Conservation (phyloP, 768 basidiomycete species). For the Termitomyces sp. region DNA sequence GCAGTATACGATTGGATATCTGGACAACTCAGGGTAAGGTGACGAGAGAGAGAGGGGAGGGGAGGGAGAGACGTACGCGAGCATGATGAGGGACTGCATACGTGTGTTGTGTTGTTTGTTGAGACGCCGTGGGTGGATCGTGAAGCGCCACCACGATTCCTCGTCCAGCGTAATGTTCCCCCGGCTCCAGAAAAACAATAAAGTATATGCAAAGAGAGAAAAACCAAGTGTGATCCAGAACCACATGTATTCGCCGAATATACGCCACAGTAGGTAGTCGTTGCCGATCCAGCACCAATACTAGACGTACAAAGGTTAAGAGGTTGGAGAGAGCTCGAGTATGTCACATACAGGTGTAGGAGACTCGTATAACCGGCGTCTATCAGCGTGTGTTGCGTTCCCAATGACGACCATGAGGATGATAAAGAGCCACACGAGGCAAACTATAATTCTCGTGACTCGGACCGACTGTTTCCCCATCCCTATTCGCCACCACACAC, state of each 20-base stretch:
- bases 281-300: conserved; percentile 21
- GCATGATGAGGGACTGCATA: background rate
- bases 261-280: conserved; percentile 23
- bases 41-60: background rate
- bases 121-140: background rate
- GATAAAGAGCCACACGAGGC: background rate
- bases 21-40: background rate
- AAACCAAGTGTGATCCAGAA: conserved; percentile 35
- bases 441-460: background rate
- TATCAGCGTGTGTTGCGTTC: background rate
- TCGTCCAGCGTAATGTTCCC: background rate
- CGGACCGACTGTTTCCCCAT: background rate
- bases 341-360: background rate
- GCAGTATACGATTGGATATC: background rate
- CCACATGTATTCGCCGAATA: conserved; percentile 42
- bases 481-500: background rate
- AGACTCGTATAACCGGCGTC: background rate
- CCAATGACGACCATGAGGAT: background rate
- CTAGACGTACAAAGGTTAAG: background rate
- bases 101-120: background rate
- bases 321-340: background rate
- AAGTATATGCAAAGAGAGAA: conserved; percentile 20
- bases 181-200: background rate
- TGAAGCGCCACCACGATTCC: background rate
- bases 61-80: background rate